Evolutionary conservation across 176 grass and related monocot genomes (phyloP).

Genomic region (Tillandsia fasciculata): DNA sequence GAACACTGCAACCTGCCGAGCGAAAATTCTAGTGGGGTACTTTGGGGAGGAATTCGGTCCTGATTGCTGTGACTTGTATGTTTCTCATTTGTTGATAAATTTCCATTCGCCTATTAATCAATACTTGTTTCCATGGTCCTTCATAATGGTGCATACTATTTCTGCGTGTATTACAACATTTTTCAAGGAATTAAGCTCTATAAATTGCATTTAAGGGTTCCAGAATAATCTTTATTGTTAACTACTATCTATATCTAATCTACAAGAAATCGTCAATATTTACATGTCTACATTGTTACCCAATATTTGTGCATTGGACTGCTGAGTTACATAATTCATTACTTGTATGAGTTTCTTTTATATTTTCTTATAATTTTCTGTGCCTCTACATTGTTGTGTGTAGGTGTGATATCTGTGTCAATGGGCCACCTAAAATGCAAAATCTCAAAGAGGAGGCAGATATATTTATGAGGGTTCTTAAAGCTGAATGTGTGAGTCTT

Average conservation of each 20-base stretch:
- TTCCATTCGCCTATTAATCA: background rate
- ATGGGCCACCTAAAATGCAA: slow-evolving; percentile 71
- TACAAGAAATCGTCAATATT: too few species aligned
- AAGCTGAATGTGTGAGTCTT: slow-evolving; percentile 40
- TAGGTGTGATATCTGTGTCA: slow-evolving; percentile 81
- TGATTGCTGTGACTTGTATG: slow-evolving; percentile 58
- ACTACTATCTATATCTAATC: too few species aligned
- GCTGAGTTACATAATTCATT: background rate
- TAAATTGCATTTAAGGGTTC: too few species aligned
- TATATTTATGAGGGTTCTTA: slow-evolving; percentile 49
- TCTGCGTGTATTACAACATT: background rate
- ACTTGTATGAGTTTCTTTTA: background rate
- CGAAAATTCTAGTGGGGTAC: slow-evolving; percentile 75
- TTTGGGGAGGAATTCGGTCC: slow-evolving; percentile 71
- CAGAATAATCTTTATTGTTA: too few species aligned
- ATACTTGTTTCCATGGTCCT: too few species aligned
- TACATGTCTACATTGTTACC: too few species aligned
- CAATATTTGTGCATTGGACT: too few species aligned
- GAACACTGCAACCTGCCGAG: slow-evolving; percentile 64
- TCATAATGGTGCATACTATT: background rate
- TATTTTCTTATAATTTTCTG: background rate
- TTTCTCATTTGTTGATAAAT: slow-evolving; percentile 18
- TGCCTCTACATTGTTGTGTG: background rate
- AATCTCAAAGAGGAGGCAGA: slow-evolving; percentile 64
- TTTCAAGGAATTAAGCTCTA: too few species aligned